Evolutionary conservation across 768 basidiomycete species (phyloP), one percentile per base, ranked within the genome.

Genomic region (Amanita pallidorosea): DNA sequence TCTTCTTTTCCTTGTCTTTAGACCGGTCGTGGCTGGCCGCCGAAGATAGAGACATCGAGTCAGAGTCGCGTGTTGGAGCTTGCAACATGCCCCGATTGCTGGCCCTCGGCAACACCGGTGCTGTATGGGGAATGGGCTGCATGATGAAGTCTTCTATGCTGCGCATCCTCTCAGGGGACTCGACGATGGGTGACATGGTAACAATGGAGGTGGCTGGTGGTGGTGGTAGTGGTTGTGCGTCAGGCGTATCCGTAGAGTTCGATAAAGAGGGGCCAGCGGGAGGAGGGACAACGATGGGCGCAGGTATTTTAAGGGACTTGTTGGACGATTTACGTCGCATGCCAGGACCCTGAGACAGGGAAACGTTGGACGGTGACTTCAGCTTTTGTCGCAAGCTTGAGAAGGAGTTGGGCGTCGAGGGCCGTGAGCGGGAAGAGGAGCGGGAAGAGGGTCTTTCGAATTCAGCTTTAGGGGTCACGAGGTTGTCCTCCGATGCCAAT

Each of bases 111-210:
- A 22, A 15, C n/a, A 31, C 17, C 4, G 31, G 38, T 7, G 44
- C 46, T 20, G 52, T 34, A 17, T 38, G 52, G 4, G 45, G 36
- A 3, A 27, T 31, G 13, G 42, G 9, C 18, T 22, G 49, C 34
- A 35, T 15, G 22, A 37, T 27, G 9, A 22, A 23, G 5, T 22
- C 34, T n/a, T 51, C 50, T 18, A n/a, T 13, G 23, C 40, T 55
- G 23, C 63, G 64, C 45, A 72, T 56, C 13, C 62, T 64, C 2
- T 69, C 72, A 5, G 77, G 76, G 15, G 74, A 75, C 47, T 78
- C 75, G 17, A 71, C 68, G 46, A 75, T 65, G 29, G 69, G 60
- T 2, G 64, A 55, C 55, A 61, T 58, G n/a, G 60, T 54, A 45
- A 58, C 57, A 9, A 45, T 45, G 44, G 40, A 23, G 4, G 54